phyloP scores from a whole-genome alignment of 1,284 basidiomycete genomes.

The Farysia itapuensis region DNA sequence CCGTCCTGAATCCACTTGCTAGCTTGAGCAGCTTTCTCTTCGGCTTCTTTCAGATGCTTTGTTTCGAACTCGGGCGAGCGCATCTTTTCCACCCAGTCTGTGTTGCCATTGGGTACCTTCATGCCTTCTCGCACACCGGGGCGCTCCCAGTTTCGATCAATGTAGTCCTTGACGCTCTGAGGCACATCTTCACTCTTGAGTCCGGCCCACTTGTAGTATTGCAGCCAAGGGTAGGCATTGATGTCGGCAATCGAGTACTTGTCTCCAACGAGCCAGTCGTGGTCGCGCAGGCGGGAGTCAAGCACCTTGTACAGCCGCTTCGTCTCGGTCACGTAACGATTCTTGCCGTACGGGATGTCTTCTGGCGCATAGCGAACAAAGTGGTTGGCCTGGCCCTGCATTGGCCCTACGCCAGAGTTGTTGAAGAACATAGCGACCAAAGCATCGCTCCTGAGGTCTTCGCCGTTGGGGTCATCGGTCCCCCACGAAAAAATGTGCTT shows the following conservation, averaged over 20 bases:
- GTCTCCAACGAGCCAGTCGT: conserved; percentile 46
- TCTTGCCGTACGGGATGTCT: conserved; percentile 42
- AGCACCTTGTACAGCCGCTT: conserved; percentile 40
- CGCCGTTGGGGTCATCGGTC: conserved; percentile 23
- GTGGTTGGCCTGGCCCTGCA: conserved; percentile 46
- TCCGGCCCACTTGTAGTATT: conserved; percentile 28
- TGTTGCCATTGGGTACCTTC: conserved; percentile 20
- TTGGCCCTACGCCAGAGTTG: conserved; percentile 37
- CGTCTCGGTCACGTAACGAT: conserved; percentile 34
- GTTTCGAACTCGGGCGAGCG: conserved; percentile 12
- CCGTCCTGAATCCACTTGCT: conserved; percentile 34
- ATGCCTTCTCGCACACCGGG: conserved; percentile 19
- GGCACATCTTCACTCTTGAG: conserved; percentile 24
- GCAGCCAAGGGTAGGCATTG: conserved; percentile 46
- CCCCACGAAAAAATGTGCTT: conserved; percentile 45
- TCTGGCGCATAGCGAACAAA: conserved; percentile 38
- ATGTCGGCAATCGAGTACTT: conserved; percentile 48
- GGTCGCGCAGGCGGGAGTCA: conserved; percentile 29
- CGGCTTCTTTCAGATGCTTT: conserved; percentile 8
- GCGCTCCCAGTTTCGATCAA: conserved; percentile 20
- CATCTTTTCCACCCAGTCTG: conserved; percentile 29
- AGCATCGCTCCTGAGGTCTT: conserved; percentile 18
- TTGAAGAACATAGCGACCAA: conserved; percentile 39
- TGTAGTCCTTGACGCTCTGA: conserved; percentile 16
- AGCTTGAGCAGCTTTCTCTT: conserved; percentile 14